Conservation (phyloP, 768 basidiomycete species). For the Naganishia friedmannii region DNA sequence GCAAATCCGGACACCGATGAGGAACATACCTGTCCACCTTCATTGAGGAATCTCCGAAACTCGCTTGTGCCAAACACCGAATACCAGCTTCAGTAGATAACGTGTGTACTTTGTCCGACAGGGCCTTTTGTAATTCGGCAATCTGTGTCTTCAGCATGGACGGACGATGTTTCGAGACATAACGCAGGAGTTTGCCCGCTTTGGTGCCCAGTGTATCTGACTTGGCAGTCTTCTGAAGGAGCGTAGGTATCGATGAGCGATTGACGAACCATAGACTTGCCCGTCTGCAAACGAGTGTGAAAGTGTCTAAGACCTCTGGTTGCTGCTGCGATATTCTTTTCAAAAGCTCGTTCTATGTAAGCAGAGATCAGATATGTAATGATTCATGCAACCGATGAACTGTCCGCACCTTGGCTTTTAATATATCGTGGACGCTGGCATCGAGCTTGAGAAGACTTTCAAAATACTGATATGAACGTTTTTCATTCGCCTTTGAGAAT, state of each 20-base stretch:
- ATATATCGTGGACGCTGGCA: constrained; percentile 72
- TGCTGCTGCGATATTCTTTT: constrained; percentile 71
- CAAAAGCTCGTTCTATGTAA: constrained; percentile 68
- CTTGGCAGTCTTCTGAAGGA: constrained; percentile 61
- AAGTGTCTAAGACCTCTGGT: constrained; percentile 63
- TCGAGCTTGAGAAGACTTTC: constrained; percentile 78
- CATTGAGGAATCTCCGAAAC: constrained; percentile 2
- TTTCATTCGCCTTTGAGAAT: constrained; percentile 85
- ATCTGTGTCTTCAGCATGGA: constrained; percentile 70
- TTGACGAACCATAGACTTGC: constrained; percentile 73
- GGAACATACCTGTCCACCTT: constrained; percentile 14
- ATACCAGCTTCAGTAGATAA: constrained; percentile 66
- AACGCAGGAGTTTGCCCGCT: constrained; percentile 47
- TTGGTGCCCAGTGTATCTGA: constrained; percentile 28
- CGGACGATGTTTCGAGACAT: constrained; percentile 72
- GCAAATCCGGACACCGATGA: not conserved
- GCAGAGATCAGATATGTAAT: constrained; percentile 1
- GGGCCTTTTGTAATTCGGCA: constrained; percentile 69
- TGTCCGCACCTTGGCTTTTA: constrained; percentile 61
- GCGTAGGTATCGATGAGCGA: constrained; percentile 75
- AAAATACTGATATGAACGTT: constrained; percentile 76
- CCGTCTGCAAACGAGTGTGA: constrained; percentile 68
- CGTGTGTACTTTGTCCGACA: constrained; percentile 60
- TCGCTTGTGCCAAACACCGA: constrained; percentile 70
- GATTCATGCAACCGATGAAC: not conserved